These are phyloP conservation scores for Citrullus amarus DNA, from an alignment of 306 rosid species.

Conservation along the genomic window DNA sequence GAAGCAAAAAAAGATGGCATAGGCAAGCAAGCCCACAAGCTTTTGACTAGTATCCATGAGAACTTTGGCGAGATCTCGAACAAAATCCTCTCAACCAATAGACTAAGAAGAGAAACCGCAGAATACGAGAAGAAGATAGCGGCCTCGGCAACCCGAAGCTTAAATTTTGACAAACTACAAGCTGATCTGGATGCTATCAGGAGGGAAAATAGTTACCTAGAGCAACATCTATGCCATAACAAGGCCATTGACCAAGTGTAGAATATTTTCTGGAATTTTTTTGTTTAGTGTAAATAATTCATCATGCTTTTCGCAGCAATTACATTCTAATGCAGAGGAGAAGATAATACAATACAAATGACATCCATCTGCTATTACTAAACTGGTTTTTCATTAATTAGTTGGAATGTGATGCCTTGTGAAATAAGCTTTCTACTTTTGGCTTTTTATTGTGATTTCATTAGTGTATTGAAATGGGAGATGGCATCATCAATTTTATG, in stretches of 20 bases:
- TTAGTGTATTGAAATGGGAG: neutral
- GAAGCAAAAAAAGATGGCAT: constrained; percentile 72
- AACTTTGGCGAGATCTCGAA: constrained; percentile 65
- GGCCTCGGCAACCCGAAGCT: constrained; percentile 35
- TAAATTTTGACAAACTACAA: constrained; percentile 35
- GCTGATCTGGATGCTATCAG: constrained; percentile 45
- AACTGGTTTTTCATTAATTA: neutral
- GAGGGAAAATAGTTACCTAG: constrained; percentile 39
- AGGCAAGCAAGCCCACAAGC: constrained; percentile 60
- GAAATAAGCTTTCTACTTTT: neutral
- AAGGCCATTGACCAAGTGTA: neutral
- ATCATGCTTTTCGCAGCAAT: neutral
- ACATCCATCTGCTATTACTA: neutral
- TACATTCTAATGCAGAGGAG: neutral
- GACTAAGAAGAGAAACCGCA: constrained; percentile 52
- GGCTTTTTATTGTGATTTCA: neutral
- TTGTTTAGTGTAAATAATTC: neutral
- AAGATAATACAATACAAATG: neutral
- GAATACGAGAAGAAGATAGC: constrained; percentile 72
- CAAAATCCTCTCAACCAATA: constrained; percentile 59
- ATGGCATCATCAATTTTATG: neutral
- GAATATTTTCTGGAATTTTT: neutral
- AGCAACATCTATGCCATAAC: constrained; percentile 20
- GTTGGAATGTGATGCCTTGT: neutral
- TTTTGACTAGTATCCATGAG: constrained; percentile 67